Base-by-base conservation (phyloP, 495 filamentous ascomycete species). In the Tuber borchii region DNA sequence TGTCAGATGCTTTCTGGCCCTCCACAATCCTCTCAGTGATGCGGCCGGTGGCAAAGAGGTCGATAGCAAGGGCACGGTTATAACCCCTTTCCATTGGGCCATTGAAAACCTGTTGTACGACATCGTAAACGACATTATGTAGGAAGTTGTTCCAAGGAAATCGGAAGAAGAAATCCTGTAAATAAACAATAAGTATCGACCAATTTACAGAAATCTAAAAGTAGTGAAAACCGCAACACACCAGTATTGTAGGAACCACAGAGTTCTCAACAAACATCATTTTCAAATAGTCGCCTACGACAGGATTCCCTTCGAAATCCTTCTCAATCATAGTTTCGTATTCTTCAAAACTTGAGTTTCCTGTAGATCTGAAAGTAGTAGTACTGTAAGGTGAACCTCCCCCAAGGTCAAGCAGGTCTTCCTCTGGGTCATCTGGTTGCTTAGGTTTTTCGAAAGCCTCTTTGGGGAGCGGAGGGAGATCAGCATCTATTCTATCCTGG, bases 121-220 rank as follows among this genome's bases (percentile, higher is more conserved):
- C 94, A 83, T 99, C 95, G 83, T 99, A 99, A 39, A 99, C 95
- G 68, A 99, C 95, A 85, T 99, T 99, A 84, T 99, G 95, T 37
- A 99, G 89, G 82, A 99, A 99, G 84, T 99, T 99, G 83, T 99
- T 99, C 95, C 95, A 99, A 6, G 95, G 96, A 84, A 98, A 98
- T 73, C 90, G 90, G 87, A 98, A 99, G 86, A 99, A 99, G 86
- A 99, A 98, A 74, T 91, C 91, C 92, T 93, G 75, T 2, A 81
- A 78, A 74, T 76, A 61, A 74, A 45, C 70, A 56, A 48, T 65
- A 72, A 56, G 70, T 48, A 70, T 42, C 45, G 72, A 51, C 39
- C 45, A 56, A 43, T 51, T 46, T 72, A 70, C 31, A 82, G 75
- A 69, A 19, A 69, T 5, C 72, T 5, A 77, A 26, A 61, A 45